These are phyloP conservation scores for Geotrichum ghanense DNA, from an alignment of 805 yeast species.

Conservation along the genomic window DNA sequence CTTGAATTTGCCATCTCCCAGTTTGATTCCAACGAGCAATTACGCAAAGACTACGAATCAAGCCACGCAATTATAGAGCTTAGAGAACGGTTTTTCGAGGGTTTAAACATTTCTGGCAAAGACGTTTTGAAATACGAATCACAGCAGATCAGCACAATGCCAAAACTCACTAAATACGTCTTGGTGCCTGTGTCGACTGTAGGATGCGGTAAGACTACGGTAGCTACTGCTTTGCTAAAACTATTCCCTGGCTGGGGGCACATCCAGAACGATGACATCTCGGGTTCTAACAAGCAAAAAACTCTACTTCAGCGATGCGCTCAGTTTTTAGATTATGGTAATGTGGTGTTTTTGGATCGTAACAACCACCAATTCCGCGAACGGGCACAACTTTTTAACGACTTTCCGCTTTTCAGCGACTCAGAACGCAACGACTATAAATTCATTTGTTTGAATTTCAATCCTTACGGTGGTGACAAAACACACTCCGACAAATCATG, in stretches of 20 bases:
- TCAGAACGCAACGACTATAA: conserved; percentile 36
- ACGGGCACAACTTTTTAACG: conserved; percentile 51
- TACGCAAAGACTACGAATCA: conserved; percentile 34
- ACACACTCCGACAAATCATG: conserved; percentile 29
- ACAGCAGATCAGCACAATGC: conserved; percentile 5
- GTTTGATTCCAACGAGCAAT: conserved; percentile 37
- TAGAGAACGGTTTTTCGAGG: conserved; percentile 51
- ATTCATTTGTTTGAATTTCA: conserved; percentile 60
- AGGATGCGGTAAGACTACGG: conserved; percentile 93
- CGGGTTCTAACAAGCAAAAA: conserved; percentile 18
- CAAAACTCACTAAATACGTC: conserved; percentile 39
- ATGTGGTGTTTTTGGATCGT: conserved; percentile 64
- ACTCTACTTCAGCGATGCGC: conserved; percentile 15
- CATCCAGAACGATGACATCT: conserved; percentile 71
- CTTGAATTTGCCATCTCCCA: conserved; percentile 52
- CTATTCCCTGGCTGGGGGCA: conserved; percentile 59
- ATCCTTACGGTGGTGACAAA: conserved; percentile 27
- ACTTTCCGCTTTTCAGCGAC: conserved; percentile 35
- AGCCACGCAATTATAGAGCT: conserved; percentile 68
- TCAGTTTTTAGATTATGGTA: conserved; percentile 27
- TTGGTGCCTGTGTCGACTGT: conserved; percentile 79
- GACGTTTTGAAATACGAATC: conserved; percentile 29
- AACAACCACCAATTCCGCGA: conserved; percentile 71
- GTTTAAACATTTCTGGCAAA: conserved; percentile 45
- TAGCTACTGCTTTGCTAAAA: conserved; percentile 44